Evolutionary conservation across 495 filamentous ascomycete species (phyloP), one percentile per base, ranked within the genome.

Genomic region (Corynascus novoguineensis): DNA sequence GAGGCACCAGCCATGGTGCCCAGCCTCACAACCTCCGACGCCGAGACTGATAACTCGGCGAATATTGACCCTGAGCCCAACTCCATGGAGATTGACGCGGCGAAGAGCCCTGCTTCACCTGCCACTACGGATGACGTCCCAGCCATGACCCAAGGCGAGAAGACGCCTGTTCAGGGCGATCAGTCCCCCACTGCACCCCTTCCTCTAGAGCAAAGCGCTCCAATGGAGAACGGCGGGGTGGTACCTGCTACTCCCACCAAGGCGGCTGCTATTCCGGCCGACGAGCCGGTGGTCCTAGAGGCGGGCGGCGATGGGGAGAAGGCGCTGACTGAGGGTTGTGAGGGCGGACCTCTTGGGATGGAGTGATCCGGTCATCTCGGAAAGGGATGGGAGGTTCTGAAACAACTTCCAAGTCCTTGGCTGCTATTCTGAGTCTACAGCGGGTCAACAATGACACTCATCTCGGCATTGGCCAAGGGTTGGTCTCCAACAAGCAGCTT

Each of bases 71-170:
- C 46, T 17, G 42, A 44, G 12, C 3, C 42, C 9, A 40, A 22
- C 22, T 44, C 29, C 22, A 48, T 50, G 10, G 48, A 53, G 5
- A 35, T 32, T 14, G 50, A 62, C 38, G 40, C 60, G 32, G 27
- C 50, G 8, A 66, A 64, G 41, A 62, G 62, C 37, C 52, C 61
- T 5, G 41, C 67, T 1, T 68, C 67, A 4, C 63, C 65, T 0
- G 63, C 67, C 4, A 59, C 63, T 1, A 63, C 63, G 0, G 65
- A 68, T 4, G 63, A 65, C 44, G 62, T 65, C 14, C 54, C 60
- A 10, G 50, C 58, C 29, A 61, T 57, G 38, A 65, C 44, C 4
- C 54, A 60, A 40, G 53, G 44, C 40, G 63, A 64, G 50, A 62
- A 62, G 42, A 55, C 50, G 4, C 47, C 56, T 14, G 51, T 50